Evolutionary conservation across 169 alveolate species (phyloP).

Genomic region (Fabrea salina): DNA sequence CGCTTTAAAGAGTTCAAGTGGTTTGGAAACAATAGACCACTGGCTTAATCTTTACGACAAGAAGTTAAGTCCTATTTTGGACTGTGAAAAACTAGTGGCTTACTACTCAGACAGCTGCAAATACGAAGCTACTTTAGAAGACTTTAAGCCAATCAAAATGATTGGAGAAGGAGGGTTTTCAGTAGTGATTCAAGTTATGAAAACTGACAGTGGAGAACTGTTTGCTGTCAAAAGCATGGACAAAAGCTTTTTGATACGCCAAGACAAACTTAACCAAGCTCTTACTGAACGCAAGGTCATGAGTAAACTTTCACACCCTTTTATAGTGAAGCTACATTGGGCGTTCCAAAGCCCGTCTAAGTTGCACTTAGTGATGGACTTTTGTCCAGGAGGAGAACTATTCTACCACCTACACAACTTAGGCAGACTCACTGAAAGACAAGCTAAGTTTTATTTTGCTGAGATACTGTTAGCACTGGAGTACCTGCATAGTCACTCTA

Average conservation of each 20-base stretch:
- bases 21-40: constrained; percentile 20
- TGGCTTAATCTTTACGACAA: constrained; percentile 21
- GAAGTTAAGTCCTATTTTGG: not conserved
- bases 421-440: constrained; percentile 82
- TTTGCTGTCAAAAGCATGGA: constrained; percentile 79
- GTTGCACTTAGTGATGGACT: constrained; percentile 71
- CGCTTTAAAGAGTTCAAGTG: not conserved
- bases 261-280: constrained; percentile 51
- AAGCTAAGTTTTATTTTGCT: constrained; percentile 86
- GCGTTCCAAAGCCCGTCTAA: constrained; percentile 68
- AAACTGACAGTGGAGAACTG: constrained; percentile 69
- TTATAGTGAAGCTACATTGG: constrained; percentile 55
- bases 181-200: constrained; percentile 73
- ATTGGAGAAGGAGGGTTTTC: constrained; percentile 86
- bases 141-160: constrained; percentile 61
- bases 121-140: constrained; percentile 29
- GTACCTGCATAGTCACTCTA: constrained; percentile 78
- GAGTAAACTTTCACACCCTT: constrained; percentile 53
- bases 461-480: constrained; percentile 88
- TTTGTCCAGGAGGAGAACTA: constrained; percentile 91
- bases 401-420: constrained; percentile 83
- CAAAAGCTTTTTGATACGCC: constrained; percentile 52
- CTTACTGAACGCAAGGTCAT: constrained; percentile 58
- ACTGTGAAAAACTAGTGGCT: not conserved
- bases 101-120: not conserved